Percentiles rank a stretch among this genome's conserved stretches.
phyloP scores from a whole-genome alignment of 1,284 basidiomycete species.

The Quambalaria eucalypti region DNA sequence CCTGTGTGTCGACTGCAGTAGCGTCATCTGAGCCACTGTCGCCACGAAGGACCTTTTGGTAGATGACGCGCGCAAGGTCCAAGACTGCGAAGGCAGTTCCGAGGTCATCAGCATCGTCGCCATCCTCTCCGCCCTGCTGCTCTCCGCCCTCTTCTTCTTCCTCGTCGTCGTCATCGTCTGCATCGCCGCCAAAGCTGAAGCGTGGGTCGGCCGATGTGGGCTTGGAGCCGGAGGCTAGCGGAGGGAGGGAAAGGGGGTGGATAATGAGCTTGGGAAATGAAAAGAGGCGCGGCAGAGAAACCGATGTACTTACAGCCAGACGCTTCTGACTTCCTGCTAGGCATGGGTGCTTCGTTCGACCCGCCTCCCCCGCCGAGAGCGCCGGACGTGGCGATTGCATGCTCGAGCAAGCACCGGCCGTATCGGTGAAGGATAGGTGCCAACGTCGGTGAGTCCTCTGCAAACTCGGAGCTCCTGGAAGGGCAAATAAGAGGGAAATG shows the following conservation, averaged over 20 bases:
- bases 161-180: slow-evolving; percentile 28
- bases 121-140: slow-evolving; percentile 13
- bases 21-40: background rate
- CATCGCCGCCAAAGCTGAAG: slow-evolving; percentile 39
- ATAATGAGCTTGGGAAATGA: background rate
- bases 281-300: too few species aligned
- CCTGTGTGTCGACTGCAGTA: background rate
- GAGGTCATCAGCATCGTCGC: slow-evolving; percentile 38
- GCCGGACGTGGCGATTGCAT: slow-evolving; percentile 35
- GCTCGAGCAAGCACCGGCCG: slow-evolving; percentile 37
- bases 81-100: slow-evolving; percentile 37
- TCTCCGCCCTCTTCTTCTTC: slow-evolving; percentile 8
- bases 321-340: background rate
- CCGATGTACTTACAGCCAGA: background rate
- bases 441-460: slow-evolving; percentile 30
- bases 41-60: slow-evolving; percentile 24
- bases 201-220: slow-evolving; percentile 14
- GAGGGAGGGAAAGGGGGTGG: background rate
- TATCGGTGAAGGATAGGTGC: slow-evolving; percentile 41
- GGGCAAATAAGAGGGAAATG: background rate
- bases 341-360: slow-evolving; percentile 5
- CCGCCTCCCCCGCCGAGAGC: slow-evolving; percentile 35
- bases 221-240: background rate
- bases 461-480: slow-evolving; percentile 13
- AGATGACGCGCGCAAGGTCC: slow-evolving; percentile 38